A percentile compares a stretch with the other conserved stretches of the same genome.
phyloP scores from a whole-genome alignment of 1,284 basidiomycete species.

The Psilocybe mexicana region DNA sequence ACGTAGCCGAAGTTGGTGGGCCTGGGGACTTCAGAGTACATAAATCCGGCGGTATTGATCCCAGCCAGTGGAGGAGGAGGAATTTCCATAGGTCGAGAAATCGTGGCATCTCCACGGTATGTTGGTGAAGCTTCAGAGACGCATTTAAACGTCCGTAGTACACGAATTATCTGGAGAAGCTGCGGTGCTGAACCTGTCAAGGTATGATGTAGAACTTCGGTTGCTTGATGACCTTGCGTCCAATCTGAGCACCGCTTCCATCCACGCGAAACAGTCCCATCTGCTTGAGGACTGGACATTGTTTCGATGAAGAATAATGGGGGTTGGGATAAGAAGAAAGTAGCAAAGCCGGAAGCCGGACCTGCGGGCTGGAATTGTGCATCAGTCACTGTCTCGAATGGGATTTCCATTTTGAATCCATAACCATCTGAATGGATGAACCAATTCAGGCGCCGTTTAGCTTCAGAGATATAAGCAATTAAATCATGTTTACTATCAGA shows the following conservation, averaged over 20 bases:
- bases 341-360: constrained; percentile 58
- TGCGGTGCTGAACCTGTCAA: constrained; percentile 66
- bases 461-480: constrained; percentile 70
- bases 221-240: constrained; percentile 76
- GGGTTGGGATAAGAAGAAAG: constrained; percentile 62
- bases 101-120: constrained; percentile 24
- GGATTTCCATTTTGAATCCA: constrained; percentile 83
- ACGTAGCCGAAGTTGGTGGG: neutral
- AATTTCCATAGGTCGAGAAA: constrained; percentile 36
- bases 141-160: constrained; percentile 41
- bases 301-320: constrained; percentile 70
- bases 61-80: constrained; percentile 40
- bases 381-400: constrained; percentile 60
- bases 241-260: constrained; percentile 76
- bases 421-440: constrained; percentile 71
- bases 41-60: constrained; percentile 14
- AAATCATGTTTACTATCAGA: constrained; percentile 59
- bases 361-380: constrained; percentile 57
- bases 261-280: constrained; percentile 35
- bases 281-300: constrained; percentile 33
- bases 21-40: neutral
- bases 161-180: constrained; percentile 57
- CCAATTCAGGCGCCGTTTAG: constrained; percentile 68
- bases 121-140: constrained; percentile 25
- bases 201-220: constrained; percentile 63